phyloP scores from a whole-genome alignment of 768 basidiomycete genomes.

The Amylocystis lapponica region DNA sequence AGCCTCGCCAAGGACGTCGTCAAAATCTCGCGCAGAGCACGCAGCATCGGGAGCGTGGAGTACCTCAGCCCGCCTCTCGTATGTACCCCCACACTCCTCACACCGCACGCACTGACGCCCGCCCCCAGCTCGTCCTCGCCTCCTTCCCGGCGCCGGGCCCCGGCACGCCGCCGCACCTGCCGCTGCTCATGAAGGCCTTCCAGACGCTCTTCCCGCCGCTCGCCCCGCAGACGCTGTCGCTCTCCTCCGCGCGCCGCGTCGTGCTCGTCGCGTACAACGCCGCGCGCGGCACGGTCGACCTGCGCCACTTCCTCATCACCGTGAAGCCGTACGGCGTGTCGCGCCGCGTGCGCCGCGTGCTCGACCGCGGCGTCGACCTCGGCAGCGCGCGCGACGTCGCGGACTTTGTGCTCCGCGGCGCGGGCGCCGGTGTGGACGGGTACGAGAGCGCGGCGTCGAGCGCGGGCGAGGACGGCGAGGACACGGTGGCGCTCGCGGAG shows the following conservation, averaged over 20 bases:
- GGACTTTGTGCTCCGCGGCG: slow-evolving; percentile 80
- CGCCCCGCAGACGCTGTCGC: slow-evolving; percentile 67
- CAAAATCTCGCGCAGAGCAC: slow-evolving; percentile 56
- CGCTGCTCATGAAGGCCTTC: slow-evolving; percentile 92
- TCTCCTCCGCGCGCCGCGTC: slow-evolving; percentile 89
- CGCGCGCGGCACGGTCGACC: slow-evolving; percentile 80
- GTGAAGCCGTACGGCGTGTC: slow-evolving; percentile 94
- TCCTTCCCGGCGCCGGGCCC: slow-evolving; percentile 77
- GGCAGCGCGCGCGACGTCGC: slow-evolving; percentile 91
- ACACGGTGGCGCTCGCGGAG: slow-evolving; percentile 77
- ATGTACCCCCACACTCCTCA: slow-evolving; percentile 24
- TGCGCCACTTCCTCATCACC: slow-evolving; percentile 92
- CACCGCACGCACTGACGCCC: too few species aligned
- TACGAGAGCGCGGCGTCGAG: slow-evolving; percentile 79
- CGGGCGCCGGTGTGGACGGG: slow-evolving; percentile 60
- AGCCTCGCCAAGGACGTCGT: slow-evolving; percentile 83
- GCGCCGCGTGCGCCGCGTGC: slow-evolving; percentile 79
- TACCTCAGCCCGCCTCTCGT: slow-evolving; percentile 92
- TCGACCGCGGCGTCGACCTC: slow-evolving; percentile 75
- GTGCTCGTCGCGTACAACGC: slow-evolving; percentile 91
- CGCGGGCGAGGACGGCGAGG: slow-evolving; percentile 77
- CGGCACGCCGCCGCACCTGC: slow-evolving; percentile 73
- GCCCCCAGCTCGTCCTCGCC: slow-evolving; percentile 80
- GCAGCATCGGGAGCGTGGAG: slow-evolving; percentile 72
- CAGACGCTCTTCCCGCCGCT: slow-evolving; percentile 96